phyloP scores from a whole-genome alignment of 148 eudicot species.

The Heliosperma pusillum region DNA sequence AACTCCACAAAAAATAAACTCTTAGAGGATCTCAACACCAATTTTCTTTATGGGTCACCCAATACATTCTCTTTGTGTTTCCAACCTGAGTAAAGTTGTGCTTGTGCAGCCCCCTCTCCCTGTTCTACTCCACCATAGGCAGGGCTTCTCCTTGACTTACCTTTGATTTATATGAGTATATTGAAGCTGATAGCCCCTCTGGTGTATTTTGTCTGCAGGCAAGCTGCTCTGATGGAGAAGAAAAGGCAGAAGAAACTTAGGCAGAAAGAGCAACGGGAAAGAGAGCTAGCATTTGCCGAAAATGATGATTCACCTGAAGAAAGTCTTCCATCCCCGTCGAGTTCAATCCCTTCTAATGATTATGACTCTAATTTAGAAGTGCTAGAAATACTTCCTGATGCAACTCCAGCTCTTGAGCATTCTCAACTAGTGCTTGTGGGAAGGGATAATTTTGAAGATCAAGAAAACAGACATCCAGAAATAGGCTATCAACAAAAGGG shows the following conservation, averaged over 20 bases:
- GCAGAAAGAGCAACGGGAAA: slow-evolving; percentile 76
- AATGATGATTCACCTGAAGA: slow-evolving; percentile 31
- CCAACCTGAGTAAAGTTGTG: background rate
- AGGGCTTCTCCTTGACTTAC: background rate
- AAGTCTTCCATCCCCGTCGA: slow-evolving; percentile 35
- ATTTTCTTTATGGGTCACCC: background rate
- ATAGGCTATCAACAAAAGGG: slow-evolving; percentile 25
- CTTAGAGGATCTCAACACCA: too few species aligned
- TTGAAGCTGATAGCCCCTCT: slow-evolving; percentile 16
- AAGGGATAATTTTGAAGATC: slow-evolving; percentile 9
- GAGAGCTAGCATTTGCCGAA: slow-evolving; percentile 44
- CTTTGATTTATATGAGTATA: background rate
- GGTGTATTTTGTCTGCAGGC: slow-evolving; percentile 36
- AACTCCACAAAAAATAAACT: too few species aligned
- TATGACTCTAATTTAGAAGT: slow-evolving; percentile 34
- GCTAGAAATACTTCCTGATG: slow-evolving; percentile 29
- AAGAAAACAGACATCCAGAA: slow-evolving; percentile 36
- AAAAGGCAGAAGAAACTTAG: slow-evolving; percentile 72
- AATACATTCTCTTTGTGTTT: background rate
- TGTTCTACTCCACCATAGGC: background rate
- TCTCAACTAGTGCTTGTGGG: slow-evolving; percentile 33
- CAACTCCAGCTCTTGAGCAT: slow-evolving; percentile 31
- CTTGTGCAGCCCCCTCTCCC: background rate
- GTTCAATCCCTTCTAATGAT: slow-evolving; percentile 32
- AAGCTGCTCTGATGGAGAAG: slow-evolving; percentile 63